Conservation (phyloP, 441 rosid genomes). For the Populus hybrid region DNA sequence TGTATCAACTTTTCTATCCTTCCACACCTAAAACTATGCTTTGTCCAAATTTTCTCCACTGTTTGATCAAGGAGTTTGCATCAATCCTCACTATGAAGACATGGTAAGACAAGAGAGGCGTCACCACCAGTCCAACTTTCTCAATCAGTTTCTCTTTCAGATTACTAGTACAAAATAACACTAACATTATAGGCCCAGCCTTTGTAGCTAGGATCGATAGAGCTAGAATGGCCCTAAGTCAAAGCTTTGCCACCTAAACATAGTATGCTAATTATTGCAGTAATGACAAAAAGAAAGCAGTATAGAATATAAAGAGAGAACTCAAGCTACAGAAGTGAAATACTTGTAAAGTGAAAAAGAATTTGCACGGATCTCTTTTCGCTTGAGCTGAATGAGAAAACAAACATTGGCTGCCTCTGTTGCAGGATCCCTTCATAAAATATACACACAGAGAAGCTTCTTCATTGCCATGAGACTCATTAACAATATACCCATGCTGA, state of each 20-base stretch:
- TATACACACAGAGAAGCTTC: conserved; percentile 52
- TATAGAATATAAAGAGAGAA: neutral
- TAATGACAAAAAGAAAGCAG: neutral
- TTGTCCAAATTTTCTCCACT: neutral
- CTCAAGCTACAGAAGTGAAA: neutral
- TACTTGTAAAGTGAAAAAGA: conserved; percentile 72
- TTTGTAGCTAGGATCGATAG: neutral
- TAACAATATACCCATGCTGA: conserved; percentile 24
- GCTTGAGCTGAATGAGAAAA: conserved; percentile 72
- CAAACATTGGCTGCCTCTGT: conserved; percentile 58
- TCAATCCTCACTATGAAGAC: neutral
- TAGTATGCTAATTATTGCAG: neutral
- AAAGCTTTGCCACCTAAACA: neutral
- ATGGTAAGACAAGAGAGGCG: neutral
- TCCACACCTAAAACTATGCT: neutral
- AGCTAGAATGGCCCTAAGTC: neutral
- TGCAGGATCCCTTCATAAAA: conserved; percentile 73
- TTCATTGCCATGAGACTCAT: conserved; percentile 27
- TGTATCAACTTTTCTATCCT: neutral
- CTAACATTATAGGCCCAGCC: neutral
- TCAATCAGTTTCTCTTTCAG: neutral
- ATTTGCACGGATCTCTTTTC: conserved; percentile 64
- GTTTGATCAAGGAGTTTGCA: neutral
- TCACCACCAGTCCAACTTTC: neutral
- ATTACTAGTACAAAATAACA: neutral